A percentile compares a stretch with the other conserved stretches of the same genome.
Conservation (phyloP, 2,329 filamentous ascomycete species). For the Parasarocladium wereldwijsianum region DNA sequence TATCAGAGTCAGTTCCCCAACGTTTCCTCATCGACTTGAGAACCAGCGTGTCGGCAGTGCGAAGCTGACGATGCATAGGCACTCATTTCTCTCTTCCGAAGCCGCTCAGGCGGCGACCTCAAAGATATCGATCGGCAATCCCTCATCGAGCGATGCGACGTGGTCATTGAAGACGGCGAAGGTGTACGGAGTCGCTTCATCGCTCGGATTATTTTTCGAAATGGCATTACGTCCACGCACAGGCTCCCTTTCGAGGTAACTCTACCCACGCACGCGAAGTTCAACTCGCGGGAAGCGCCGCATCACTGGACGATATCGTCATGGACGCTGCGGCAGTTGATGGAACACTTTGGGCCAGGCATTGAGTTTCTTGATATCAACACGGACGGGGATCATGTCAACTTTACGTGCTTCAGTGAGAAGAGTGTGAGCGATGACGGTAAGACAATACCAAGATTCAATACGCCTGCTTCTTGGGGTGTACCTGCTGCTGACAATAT, state of each 20-base stretch:
- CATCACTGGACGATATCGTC: conserved; percentile 64
- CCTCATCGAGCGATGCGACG: conserved; percentile 59
- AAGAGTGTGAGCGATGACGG: conserved; percentile 52
- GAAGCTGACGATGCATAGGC: conserved; percentile 25
- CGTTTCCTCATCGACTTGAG: background rate
- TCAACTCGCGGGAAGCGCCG: conserved; percentile 48
- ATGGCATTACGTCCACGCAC: conserved; percentile 66
- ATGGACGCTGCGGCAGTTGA: conserved; percentile 55
- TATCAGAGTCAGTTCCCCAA: conserved; percentile 37
- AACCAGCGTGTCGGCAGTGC: background rate
- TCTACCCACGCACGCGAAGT: conserved; percentile 63
- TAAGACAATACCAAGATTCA: too few species aligned
- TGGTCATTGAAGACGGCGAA: conserved; percentile 56
- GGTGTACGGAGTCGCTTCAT: conserved; percentile 60
- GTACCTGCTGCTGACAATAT: background rate
- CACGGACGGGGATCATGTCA: conserved; percentile 56
- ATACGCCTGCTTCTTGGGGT: background rate
- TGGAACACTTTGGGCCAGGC: conserved; percentile 68
- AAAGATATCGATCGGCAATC: conserved; percentile 50
- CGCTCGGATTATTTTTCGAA: conserved; percentile 58
- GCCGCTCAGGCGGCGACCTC: conserved; percentile 42
- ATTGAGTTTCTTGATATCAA: conserved; percentile 72
- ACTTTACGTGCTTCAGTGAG: conserved; percentile 71
- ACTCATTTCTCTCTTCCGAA: conserved; percentile 61
- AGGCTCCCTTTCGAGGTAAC: conserved; percentile 60